Evolutionary conservation across 2,329 filamentous ascomycete species (phyloP).

Genomic region (Cladophialophora bantiana): DNA sequence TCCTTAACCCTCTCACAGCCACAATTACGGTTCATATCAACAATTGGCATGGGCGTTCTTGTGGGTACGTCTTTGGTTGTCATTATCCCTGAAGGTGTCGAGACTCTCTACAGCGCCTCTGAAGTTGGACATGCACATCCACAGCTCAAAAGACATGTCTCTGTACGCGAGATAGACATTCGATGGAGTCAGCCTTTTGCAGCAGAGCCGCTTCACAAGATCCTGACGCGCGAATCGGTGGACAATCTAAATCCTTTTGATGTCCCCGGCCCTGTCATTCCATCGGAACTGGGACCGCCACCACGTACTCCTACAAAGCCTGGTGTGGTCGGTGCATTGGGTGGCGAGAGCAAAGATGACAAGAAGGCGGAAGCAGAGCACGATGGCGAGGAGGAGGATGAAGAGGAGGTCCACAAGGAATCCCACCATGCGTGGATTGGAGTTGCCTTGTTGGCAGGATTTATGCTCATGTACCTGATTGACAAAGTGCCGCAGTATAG

Average conservation of each 20-base stretch:
- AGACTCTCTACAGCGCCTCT: conserved; percentile 75
- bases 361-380: conserved; percentile 55
- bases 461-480: conserved; percentile 95
- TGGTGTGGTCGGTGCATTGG: conserved; percentile 40
- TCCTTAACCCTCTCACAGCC: conserved; percentile 86
- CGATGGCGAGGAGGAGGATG: conserved; percentile 46
- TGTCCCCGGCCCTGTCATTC: conserved; percentile 44
- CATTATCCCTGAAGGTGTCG: conserved; percentile 95
- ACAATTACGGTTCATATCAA: conserved; percentile 86
- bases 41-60: conserved; percentile 89
- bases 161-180: conserved; percentile 41
- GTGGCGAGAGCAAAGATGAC: conserved; percentile 43
- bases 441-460: conserved; percentile 83
- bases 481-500: conserved; percentile 82
- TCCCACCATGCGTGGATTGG: conserved; percentile 79
- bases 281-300: conserved; percentile 36
- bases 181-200: conserved; percentile 41
- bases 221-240: conserved; percentile 14
- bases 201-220: not conserved
- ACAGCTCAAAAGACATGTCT: conserved; percentile 44
- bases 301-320: conserved; percentile 42
- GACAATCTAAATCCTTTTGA: conserved; percentile 37
- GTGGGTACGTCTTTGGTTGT: conserved; percentile 96
- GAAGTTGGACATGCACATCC: conserved; percentile 38
- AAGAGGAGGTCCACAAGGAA: conserved; percentile 47